Evolutionary conservation across 2,329 filamentous ascomycete genomes (phyloP).

Genomic region (Fusarium sp.): DNA sequence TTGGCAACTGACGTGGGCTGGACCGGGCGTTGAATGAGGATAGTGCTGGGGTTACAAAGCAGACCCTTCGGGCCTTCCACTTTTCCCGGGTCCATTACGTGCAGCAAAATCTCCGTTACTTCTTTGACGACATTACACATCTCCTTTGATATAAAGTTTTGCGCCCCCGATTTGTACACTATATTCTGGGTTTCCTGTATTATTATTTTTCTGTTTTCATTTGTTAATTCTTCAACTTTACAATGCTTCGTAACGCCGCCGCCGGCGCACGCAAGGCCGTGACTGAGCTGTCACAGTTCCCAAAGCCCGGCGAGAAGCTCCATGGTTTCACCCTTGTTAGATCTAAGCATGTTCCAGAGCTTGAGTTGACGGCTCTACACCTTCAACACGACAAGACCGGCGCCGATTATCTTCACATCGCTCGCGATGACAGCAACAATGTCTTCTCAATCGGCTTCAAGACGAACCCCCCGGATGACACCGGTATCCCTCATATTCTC

Average conservation of each 20-base stretch:
- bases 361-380: conserved; percentile 90
- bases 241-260: conserved; percentile 66
- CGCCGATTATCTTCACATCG: conserved; percentile 95
- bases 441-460: conserved; percentile 99
- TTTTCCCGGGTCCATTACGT: conserved; percentile 43
- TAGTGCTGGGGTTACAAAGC: conserved; percentile 34
- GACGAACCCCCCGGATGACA: conserved; percentile 97
- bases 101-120: conserved; percentile 44
- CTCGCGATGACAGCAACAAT: conserved; percentile 97
- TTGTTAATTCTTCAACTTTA: conserved; percentile 12
- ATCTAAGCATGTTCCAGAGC: conserved; percentile 91
- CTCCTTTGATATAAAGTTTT: conserved; percentile 17
- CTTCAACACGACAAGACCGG: conserved; percentile 95
- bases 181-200: conserved; percentile 34
- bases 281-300: conserved; percentile 80
- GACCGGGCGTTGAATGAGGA: conserved; percentile 9
- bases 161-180: conserved; percentile 30
- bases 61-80: conserved; percentile 27
- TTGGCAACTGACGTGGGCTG: conserved; percentile 42
- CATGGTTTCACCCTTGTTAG: conserved; percentile 94
- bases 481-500: conserved; percentile 94
- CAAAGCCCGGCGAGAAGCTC: conserved; percentile 84
- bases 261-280: conserved; percentile 71
- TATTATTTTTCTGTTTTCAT: conserved; percentile 24
- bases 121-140: conserved; percentile 26